Percentiles rank a stretch among this genome's conserved stretches.
These are phyloP conservation scores for Spencermartinsiella europaea DNA, from an alignment of 805 yeast genomes.

Conservation along the genomic window DNA sequence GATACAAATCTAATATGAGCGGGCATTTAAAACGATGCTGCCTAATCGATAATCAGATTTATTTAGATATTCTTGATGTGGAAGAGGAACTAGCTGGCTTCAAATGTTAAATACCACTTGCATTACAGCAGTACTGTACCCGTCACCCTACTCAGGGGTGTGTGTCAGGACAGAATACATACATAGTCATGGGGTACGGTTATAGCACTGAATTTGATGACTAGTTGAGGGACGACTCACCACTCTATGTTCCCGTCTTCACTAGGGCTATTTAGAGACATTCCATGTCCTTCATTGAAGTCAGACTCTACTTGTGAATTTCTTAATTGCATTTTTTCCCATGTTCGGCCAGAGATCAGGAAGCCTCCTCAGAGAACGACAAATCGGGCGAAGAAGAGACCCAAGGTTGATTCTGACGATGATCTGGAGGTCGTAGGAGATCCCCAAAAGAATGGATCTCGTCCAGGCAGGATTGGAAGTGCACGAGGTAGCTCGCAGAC, in stretches of 20 bases:
- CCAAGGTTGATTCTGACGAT: background rate
- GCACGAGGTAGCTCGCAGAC: no score
- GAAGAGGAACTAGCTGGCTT: background rate
- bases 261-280: conserved; percentile 17
- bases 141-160: no score
- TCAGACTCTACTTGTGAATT: conserved; percentile 25
- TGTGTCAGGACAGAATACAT: no score
- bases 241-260: conserved; percentile 30
- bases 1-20: conserved; percentile 24
- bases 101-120: background rate
- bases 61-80: background rate
- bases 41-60: background rate
- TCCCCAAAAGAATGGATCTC: no score
- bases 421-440: background rate
- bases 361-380: background rate
- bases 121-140: no score
- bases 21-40: conserved; percentile 13
- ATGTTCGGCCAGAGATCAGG: background rate
- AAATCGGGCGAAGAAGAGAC: background rate
- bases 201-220: no score
- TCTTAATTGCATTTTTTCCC: conserved; percentile 30
- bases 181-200: no score
- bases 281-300: conserved; percentile 29
- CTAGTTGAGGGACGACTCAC: no score
- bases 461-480: no score